phyloP scores from a whole-genome alignment of 306 rosid genomes.

The Glycine tomentella region DNA sequence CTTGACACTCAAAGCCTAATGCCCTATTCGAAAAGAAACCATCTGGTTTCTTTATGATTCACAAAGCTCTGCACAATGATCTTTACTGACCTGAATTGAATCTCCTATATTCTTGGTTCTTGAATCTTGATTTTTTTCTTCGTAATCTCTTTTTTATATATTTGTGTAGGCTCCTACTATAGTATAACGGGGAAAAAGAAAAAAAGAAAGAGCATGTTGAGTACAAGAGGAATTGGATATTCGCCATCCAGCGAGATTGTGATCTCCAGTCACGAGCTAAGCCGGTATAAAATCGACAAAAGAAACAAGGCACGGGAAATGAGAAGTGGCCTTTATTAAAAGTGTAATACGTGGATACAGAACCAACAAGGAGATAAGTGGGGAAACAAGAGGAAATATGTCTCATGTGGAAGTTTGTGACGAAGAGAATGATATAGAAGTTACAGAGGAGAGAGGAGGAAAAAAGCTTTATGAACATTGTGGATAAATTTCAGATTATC shows the following conservation, averaged over 20 bases:
- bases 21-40: too few relatives aligned
- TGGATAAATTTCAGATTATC: slow-evolving; percentile 32
- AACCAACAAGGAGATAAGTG: slow-evolving; percentile 25
- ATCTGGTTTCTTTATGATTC: slow-evolving; percentile 29
- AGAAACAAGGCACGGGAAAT: slow-evolving; percentile 34
- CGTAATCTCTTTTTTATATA: neutral
- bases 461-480: slow-evolving; percentile 34
- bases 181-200: neutral
- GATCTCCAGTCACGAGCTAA: slow-evolving; percentile 20
- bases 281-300: neutral
- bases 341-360: slow-evolving; percentile 40
- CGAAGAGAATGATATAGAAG: slow-evolving; percentile 32
- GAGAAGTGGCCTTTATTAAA: slow-evolving; percentile 45
- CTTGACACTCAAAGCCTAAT: too few relatives aligned
- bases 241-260: slow-evolving; percentile 11
- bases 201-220: neutral
- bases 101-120: slow-evolving; percentile 35
- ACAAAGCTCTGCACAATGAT: slow-evolving; percentile 36
- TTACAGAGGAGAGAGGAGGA: slow-evolving; percentile 30
- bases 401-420: slow-evolving; percentile 29
- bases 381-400: slow-evolving; percentile 31
- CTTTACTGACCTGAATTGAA: slow-evolving; percentile 16
- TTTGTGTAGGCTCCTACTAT: neutral
- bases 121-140: neutral
- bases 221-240: slow-evolving; percentile 8